Conservation (phyloP, 1,139 yeast species). For the Hemisphaericaspora lyxosophila region DNA sequence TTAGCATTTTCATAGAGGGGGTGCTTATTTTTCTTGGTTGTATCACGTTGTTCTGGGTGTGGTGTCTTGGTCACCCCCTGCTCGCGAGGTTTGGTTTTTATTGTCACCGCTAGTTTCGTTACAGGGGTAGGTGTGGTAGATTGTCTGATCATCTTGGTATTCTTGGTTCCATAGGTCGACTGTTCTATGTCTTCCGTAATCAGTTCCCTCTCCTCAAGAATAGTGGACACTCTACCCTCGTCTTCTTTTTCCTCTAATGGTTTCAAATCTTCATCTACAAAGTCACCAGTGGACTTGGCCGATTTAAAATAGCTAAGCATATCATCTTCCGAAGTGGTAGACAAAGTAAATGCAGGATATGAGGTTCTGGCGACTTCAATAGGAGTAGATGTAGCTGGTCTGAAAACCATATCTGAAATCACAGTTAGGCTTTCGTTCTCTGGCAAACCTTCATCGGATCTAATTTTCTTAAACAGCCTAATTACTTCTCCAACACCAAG, state of each 20-base stretch:
- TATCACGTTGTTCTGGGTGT: not conserved
- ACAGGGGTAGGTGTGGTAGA: too few species aligned
- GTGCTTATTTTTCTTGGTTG: not conserved
- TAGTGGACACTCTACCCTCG: conserved; percentile 6
- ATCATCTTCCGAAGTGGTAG: not conserved
- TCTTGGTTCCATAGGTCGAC: not conserved
- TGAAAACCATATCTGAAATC: conserved; percentile 8
- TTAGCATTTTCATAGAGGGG: too few species aligned
- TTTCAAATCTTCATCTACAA: not conserved
- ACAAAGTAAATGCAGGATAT: conserved; percentile 2
- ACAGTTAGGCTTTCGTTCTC: conserved; percentile 20
- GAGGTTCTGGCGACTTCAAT: conserved; percentile 12
- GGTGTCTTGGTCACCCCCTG: not conserved
- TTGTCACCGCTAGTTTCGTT: not conserved
- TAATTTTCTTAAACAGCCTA: conserved; percentile 11
- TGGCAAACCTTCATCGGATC: conserved; percentile 19
- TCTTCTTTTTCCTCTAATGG: not conserved
- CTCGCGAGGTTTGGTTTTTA: not conserved
- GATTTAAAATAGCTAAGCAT: conserved; percentile 1
- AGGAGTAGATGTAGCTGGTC: conserved; percentile 25
- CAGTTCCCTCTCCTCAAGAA: conserved; percentile 11
- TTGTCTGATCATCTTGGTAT: not conserved
- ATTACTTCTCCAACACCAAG: conserved; percentile 46
- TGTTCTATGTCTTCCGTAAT: conserved; percentile 1
- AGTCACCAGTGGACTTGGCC: not conserved